A percentile compares a stretch with the other conserved stretches of the same genome.
phyloP scores from a whole-genome alignment of 331 rosid genomes.

The Phaseolus coccineus region DNA sequence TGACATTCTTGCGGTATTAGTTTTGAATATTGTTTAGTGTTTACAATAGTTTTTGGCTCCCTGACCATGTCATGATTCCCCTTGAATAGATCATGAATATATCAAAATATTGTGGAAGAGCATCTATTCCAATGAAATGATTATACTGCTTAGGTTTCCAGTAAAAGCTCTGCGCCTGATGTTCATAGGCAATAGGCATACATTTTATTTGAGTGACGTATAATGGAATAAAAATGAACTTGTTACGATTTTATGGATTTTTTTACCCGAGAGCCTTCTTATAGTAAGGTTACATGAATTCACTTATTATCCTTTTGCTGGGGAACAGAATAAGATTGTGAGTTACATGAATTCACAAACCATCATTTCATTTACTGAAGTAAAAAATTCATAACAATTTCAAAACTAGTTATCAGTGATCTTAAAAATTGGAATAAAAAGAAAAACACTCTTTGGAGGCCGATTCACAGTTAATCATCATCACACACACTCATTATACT shows the following conservation, averaged over 20 bases:
- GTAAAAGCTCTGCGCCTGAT: conserved; percentile 28
- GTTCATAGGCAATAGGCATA: conserved; percentile 8
- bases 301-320: background rate
- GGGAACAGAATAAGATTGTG: conserved; percentile 23
- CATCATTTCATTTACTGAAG: background rate
- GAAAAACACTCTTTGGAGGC: background rate
- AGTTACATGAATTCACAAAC: background rate
- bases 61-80: conserved; percentile 7
- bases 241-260: conserved; percentile 2
- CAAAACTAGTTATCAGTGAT: background rate
- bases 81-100: conserved; percentile 2
- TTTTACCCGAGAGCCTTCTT: conserved; percentile 9
- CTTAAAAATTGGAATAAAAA: background rate
- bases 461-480: background rate
- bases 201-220: conserved; percentile 10
- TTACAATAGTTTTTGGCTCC: conserved; percentile 23
- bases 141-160: conserved; percentile 16
- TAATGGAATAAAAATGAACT: conserved; percentile 20
- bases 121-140: conserved; percentile 8
- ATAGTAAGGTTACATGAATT: background rate
- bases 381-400: background rate
- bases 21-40: background rate
- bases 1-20: conserved; percentile 5
- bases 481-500: background rate
- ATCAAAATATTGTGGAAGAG: conserved; percentile 11